Conservation (phyloP, 768 basidiomycete species). For the Russula sp. region DNA sequence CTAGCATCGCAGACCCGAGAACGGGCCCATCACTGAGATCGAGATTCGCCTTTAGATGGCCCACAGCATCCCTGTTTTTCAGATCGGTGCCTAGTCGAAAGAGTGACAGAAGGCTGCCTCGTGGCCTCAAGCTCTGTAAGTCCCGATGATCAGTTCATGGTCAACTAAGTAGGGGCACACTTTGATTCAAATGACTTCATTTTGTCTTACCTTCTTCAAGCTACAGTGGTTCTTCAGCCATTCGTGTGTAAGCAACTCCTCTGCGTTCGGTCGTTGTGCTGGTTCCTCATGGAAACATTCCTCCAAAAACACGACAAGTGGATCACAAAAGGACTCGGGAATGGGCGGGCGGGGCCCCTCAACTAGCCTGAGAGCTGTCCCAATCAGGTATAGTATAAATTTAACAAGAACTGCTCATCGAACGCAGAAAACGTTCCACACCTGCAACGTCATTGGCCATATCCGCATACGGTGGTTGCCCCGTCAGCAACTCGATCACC, state of each 20-base stretch:
- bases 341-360: slow-evolving; percentile 86
- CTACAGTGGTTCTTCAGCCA: slow-evolving; percentile 84
- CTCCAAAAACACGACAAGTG: slow-evolving; percentile 69
- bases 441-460: slow-evolving; percentile 87
- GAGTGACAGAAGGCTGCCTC: slow-evolving; percentile 93
- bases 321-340: slow-evolving; percentile 70
- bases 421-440: slow-evolving; percentile 25
- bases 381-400: slow-evolving; percentile 33
- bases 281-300: slow-evolving; percentile 91
- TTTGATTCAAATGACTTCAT: slow-evolving; percentile 12
- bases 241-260: slow-evolving; percentile 77
- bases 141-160: not conserved
- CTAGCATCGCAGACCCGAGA: slow-evolving; percentile 11
- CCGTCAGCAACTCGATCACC: slow-evolving; percentile 88
- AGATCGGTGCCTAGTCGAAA: slow-evolving; percentile 84
- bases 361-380: slow-evolving; percentile 91
- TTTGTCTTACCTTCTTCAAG: slow-evolving; percentile 51
- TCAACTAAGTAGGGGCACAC: not conserved
- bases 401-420: too few relatives aligned
- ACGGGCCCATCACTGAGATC: slow-evolving; percentile 23
- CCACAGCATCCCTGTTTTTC: slow-evolving; percentile 62
- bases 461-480: slow-evolving; percentile 86
- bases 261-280: slow-evolving; percentile 71
- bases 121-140: slow-evolving; percentile 67
- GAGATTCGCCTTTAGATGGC: slow-evolving; percentile 38